Evolutionary conservation across 805 yeast genomes (phyloP).

Genomic region (Candida railenensis): DNA sequence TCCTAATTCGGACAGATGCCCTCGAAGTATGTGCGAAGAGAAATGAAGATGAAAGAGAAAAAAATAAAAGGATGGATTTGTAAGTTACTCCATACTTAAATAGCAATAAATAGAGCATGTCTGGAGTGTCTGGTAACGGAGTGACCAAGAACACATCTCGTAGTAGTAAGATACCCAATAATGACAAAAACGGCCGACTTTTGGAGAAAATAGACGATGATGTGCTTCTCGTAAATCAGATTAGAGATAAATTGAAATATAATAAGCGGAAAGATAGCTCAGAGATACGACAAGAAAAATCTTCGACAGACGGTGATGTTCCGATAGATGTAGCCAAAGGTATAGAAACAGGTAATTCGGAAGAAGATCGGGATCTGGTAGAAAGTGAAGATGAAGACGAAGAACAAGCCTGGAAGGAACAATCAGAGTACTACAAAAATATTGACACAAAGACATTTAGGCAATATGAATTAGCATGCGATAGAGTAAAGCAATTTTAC

Average conservation of each 20-base stretch:
- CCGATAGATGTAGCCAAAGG: not conserved
- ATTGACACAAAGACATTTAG: slow-evolving; percentile 48
- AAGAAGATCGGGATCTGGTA: not conserved
- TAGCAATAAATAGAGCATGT: not conserved
- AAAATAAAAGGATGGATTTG: not conserved
- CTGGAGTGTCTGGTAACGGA: not conserved
- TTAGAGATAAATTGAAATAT: slow-evolving; percentile 15
- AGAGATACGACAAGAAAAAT: slow-evolving; percentile 3
- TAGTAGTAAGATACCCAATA: not conserved
- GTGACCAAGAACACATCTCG: not conserved
- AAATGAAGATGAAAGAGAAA: no score
- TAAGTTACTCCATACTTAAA: no score
- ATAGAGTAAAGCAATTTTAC: slow-evolving; percentile 64
- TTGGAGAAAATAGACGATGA: slow-evolving; percentile 29
- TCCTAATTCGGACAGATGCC: not conserved
- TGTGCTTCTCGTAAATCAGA: slow-evolving; percentile 21
- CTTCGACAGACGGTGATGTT: no score
- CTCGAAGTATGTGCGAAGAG: not conserved
- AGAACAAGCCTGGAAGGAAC: slow-evolving; percentile 22
- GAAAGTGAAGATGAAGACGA: not conserved
- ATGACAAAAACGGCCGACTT: slow-evolving; percentile 6
- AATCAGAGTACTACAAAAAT: slow-evolving; percentile 28
- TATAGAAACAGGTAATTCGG: not conserved
- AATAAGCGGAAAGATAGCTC: slow-evolving; percentile 3
- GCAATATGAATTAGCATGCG: slow-evolving; percentile 68